Base-by-base conservation (phyloP, 2,329 filamentous ascomycete genomes). In the Pseudogymnoascus sp. region DNA sequence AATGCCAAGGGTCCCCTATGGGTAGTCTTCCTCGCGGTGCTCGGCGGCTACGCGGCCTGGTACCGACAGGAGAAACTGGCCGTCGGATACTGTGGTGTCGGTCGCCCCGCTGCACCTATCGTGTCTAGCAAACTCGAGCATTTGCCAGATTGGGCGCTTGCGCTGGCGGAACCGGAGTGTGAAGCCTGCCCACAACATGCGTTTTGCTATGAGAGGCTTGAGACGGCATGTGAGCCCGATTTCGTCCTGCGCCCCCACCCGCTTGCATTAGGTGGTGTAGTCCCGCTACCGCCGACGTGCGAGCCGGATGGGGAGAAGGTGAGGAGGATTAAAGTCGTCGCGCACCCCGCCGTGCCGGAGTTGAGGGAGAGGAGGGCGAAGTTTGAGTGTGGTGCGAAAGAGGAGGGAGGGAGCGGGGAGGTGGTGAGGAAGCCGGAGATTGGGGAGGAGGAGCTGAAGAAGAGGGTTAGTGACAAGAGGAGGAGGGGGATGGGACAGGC, bases 21-120 rank as follows among this genome's bases (percentile, higher is more conserved):
- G 73, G 84, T 92, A 5, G 79, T 97, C 1, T 73, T 93, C 2
- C 72, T 89, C 18, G 87, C 88, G 0, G 76, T 95, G 8, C 74
- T 95, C 5, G 83, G 83, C 33, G 86, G 88, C 0, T 91, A 96
- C 66, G 88, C 82, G 31, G 84, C 84, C 7, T 95, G 93, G 84
- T 99, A 93, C 79, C 83, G 93, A 59, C 91, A 96, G 72, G 95
- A 99, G 76, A 97, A 97, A 80, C 80, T 96, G n/a, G 89, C 91
- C 14, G 91, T 97, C 18, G 95, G 96, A 35, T 99, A 96, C 72
- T 99, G 95, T 73, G 92, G 93, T 11, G 83, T 96, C 61, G 95
- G 89, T 23, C 84, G 87, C 61, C 80, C 85, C 58, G 83, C 81
- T 1, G 79, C 76, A 33, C 71, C 79, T 66, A 66, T 77, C 23